These are phyloP conservation scores for Hortiboletus campestris DNA, from an alignment of 768 basidiomycete genomes.

Conservation along the genomic window DNA sequence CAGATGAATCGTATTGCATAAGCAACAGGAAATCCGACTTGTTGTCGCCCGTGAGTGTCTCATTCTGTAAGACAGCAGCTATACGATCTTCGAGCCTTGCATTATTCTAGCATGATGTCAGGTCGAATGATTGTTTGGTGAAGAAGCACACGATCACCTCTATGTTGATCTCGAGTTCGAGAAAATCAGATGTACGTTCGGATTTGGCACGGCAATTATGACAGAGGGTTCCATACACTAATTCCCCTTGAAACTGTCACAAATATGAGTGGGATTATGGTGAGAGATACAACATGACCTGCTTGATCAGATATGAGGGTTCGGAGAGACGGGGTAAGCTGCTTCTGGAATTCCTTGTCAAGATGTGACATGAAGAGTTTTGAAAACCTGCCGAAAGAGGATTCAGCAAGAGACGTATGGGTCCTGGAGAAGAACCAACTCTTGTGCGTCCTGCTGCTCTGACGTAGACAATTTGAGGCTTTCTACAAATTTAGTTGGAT, in stretches of 20 bases:
- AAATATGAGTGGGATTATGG: slow-evolving; percentile 1
- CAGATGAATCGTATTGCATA: background rate
- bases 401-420: slow-evolving; percentile 3
- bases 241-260: slow-evolving; percentile 80
- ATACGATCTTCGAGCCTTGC: slow-evolving; percentile 74
- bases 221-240: slow-evolving; percentile 81
- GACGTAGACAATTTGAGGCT: slow-evolving; percentile 76
- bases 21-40: slow-evolving; percentile 43
- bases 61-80: slow-evolving; percentile 59
- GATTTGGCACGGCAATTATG: slow-evolving; percentile 64
- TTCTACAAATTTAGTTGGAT: slow-evolving; percentile 82
- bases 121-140: background rate
- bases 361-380: slow-evolving; percentile 93
- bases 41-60: slow-evolving; percentile 80
- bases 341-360: slow-evolving; percentile 84
- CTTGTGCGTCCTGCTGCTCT: slow-evolving; percentile 97
- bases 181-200: slow-evolving; percentile 68
- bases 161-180: slow-evolving; percentile 87
- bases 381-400: slow-evolving; percentile 62
- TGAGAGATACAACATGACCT: slow-evolving; percentile 8
- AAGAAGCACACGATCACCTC: slow-evolving; percentile 42
- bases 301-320: slow-evolving; percentile 77
- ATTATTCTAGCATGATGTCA: slow-evolving; percentile 49
- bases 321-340: slow-evolving; percentile 57
- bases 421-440: slow-evolving; percentile 50